Evolutionary conservation across 148 eudicot genomes (phyloP).

Genomic region (Rhododendron kiyosumense): DNA sequence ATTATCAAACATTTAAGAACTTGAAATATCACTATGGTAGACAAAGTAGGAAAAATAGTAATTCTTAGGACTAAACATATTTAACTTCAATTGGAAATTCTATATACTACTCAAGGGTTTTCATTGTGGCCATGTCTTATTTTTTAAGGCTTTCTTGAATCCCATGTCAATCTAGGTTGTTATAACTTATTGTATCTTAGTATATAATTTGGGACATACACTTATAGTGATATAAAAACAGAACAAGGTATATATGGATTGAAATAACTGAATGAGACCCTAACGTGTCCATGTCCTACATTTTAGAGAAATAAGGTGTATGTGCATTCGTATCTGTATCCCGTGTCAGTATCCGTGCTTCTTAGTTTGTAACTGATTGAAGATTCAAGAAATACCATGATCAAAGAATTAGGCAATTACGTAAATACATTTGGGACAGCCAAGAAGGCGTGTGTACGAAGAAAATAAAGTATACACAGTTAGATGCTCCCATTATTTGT

Average conservation of each 20-base stretch:
- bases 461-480: background rate
- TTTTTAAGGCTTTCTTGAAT: background rate
- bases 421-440: background rate
- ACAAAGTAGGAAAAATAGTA: background rate
- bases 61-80: background rate
- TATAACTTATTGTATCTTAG: background rate
- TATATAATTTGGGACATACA: no score
- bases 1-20: no score
- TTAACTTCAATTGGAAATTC: background rate
- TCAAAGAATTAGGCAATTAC: background rate
- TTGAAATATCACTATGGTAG: background rate
- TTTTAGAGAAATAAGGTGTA: background rate
- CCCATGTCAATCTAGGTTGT: background rate
- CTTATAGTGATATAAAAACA: no score
- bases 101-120: no score
- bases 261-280: background rate
- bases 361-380: background rate
- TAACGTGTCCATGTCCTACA: background rate
- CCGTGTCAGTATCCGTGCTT: background rate
- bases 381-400: background rate
- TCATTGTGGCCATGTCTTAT: background rate
- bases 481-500: background rate
- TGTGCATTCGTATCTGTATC: background rate
- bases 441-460: background rate
- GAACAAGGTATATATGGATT: no score